Percentiles rank a stretch among this genome's conserved stretches.
Conservation (phyloP, 257 asterid species). For the Mitragyna speciosa region DNA sequence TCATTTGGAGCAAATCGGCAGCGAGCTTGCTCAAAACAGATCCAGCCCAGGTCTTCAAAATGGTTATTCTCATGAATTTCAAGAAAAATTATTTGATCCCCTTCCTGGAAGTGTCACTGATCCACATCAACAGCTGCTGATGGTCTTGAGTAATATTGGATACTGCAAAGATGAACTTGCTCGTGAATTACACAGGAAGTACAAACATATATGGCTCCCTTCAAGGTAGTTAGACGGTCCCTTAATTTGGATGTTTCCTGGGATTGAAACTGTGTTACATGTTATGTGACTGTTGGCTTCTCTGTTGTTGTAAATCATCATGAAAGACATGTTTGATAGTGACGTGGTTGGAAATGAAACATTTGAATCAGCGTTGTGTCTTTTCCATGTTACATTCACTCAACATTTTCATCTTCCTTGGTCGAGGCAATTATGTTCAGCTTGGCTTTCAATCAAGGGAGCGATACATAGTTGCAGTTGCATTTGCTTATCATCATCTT, state of each 20-base stretch:
- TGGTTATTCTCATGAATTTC: conserved; percentile 59
- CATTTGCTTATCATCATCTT: background rate
- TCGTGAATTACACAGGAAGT: conserved; percentile 63
- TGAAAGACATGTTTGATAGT: background rate
- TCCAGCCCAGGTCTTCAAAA: conserved; percentile 50
- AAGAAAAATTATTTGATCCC: conserved; percentile 56
- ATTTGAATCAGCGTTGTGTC: too few species aligned
- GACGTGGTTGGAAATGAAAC: background rate
- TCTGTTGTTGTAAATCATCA: background rate
- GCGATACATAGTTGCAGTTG: background rate
- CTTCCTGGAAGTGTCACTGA: conserved; percentile 80
- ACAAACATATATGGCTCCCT: conserved; percentile 70
- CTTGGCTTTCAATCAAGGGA: background rate
- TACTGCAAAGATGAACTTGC: conserved; percentile 94
- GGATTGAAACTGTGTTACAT: background rate
- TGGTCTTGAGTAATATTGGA: conserved; percentile 97
- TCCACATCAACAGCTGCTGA: conserved; percentile 79
- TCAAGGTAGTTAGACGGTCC: conserved; percentile 48
- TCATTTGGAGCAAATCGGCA: conserved; percentile 72
- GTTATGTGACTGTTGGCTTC: background rate
- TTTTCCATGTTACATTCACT: background rate
- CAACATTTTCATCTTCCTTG: background rate
- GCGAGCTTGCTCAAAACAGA: conserved; percentile 54
- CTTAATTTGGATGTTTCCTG: conserved; percentile 8
- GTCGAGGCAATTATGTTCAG: background rate